These are phyloP conservation scores for Astrothelium subdiscretum DNA, from an alignment of 495 filamentous ascomycete species.

Conservation along the genomic window DNA sequence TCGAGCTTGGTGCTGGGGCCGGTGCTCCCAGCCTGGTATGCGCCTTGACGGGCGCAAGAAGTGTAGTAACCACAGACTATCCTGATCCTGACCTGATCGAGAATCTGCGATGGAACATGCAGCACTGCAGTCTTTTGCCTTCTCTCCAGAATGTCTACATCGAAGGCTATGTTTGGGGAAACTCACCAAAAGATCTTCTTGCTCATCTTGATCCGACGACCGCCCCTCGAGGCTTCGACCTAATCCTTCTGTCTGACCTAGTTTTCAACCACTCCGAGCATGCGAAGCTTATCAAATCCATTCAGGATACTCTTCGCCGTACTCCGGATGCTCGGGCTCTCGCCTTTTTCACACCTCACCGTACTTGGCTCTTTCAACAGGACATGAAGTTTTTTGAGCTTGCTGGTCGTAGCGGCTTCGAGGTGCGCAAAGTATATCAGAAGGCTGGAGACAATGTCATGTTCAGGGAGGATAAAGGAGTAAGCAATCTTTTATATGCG, in stretches of 20 bases:
- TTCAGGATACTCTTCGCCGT: slow-evolving; percentile 47
- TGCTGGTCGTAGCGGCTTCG: slow-evolving; percentile 53
- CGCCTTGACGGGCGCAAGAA: slow-evolving; percentile 52
- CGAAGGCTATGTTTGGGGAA: slow-evolving; percentile 50
- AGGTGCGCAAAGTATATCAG: slow-evolving; percentile 67
- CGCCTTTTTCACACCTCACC: slow-evolving; percentile 88
- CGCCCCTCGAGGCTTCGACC: slow-evolving; percentile 47
- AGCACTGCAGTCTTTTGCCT: slow-evolving; percentile 13
- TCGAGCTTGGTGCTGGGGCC: slow-evolving; percentile 84
- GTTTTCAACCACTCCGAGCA: slow-evolving; percentile 86
- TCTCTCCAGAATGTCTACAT: slow-evolving; percentile 18
- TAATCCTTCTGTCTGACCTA: slow-evolving; percentile 76
- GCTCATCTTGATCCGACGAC: slow-evolving; percentile 31
- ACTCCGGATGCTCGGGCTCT: slow-evolving; percentile 49
- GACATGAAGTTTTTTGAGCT: slow-evolving; percentile 79
- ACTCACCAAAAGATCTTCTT: slow-evolving; percentile 39
- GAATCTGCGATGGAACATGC: slow-evolving; percentile 64
- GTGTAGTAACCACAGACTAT: slow-evolving; percentile 78
- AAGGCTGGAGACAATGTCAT: slow-evolving; percentile 69
- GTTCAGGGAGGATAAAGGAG: slow-evolving; percentile 78
- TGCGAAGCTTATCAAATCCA: slow-evolving; percentile 55
- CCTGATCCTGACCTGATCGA: slow-evolving; percentile 68
- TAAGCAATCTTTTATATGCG: slow-evolving; percentile 24
- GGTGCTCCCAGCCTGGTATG: slow-evolving; percentile 74
- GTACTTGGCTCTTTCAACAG: slow-evolving; percentile 76